Conservation (phyloP, 257 asterid species). For the Fraxinus anomala region DNA sequence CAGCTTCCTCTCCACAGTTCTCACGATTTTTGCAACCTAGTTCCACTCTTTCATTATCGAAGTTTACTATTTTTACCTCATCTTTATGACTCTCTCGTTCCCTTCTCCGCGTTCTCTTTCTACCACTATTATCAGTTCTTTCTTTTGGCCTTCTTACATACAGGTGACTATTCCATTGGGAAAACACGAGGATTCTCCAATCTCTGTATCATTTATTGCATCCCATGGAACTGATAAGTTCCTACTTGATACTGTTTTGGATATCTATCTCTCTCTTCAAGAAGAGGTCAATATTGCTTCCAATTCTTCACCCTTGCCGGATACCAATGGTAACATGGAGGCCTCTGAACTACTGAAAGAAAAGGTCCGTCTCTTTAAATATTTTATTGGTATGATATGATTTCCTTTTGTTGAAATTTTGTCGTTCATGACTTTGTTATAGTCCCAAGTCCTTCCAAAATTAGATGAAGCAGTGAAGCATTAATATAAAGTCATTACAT, state of each 20-base stretch:
- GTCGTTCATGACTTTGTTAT: background rate
- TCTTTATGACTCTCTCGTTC: background rate
- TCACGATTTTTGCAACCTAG: background rate
- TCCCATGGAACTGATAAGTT: conserved; percentile 85
- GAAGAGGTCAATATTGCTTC: conserved; percentile 51
- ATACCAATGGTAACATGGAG: conserved; percentile 59
- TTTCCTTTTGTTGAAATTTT: background rate
- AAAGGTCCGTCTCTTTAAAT: conserved; percentile 52
- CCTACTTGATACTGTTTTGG: conserved; percentile 86
- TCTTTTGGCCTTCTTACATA: background rate
- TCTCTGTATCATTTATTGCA: conserved; percentile 77
- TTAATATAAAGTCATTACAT: background rate
- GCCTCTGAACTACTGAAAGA: conserved; percentile 85
- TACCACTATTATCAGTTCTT: background rate
- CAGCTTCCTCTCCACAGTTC: conserved; percentile 10
- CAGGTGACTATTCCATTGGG: conserved; percentile 87
- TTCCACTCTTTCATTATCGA: background rate
- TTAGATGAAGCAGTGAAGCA: background rate
- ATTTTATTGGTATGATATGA: background rate
- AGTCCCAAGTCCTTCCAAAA: background rate
- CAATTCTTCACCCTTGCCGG: conserved; percentile 52
- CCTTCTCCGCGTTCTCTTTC: background rate
- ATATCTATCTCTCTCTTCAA: conserved; percentile 75
- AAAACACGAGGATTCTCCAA: conserved; percentile 60
- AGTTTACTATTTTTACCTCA: background rate